A percentile compares a stretch with the other conserved stretches of the same genome.
These are phyloP conservation scores for Colletotrichum ledebouriae DNA, from an alignment of 2,329 filamentous ascomycete genomes.

Conservation along the genomic window DNA sequence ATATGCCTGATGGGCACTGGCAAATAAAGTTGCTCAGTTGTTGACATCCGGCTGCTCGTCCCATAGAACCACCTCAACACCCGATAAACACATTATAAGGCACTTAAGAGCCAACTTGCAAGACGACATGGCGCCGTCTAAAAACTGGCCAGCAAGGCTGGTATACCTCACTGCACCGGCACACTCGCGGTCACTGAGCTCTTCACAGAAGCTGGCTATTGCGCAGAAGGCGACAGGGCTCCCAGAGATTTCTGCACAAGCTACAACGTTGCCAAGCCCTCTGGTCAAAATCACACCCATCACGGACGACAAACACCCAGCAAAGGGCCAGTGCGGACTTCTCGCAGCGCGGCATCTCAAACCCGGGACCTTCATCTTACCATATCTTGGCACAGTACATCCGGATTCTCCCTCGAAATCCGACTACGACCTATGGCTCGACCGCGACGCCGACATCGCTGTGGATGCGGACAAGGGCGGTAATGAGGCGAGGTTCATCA, in stretches of 20 bases:
- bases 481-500: conserved; percentile 76
- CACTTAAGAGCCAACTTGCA: background rate
- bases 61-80: no score
- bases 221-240: conserved; percentile 46
- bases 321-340: conserved; percentile 69
- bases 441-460: conserved; percentile 67
- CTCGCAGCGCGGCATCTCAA: conserved; percentile 68
- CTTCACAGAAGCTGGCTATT: conserved; percentile 56
- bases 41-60: no score
- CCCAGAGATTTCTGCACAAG: conserved; percentile 51
- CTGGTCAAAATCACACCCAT: conserved; percentile 69
- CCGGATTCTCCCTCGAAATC: conserved; percentile 54
- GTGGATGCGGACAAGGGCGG: conserved; percentile 71
- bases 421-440: conserved; percentile 76
- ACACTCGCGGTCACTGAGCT: conserved; percentile 61
- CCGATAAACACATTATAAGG: no score
- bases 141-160: conserved; percentile 69
- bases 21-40: no score
- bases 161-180: conserved; percentile 66
- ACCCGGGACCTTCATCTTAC: conserved; percentile 69
- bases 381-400: conserved; percentile 73
- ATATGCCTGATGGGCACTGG: no score
- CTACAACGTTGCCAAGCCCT: conserved; percentile 59
- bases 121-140: conserved; percentile 52
- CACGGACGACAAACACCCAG: conserved; percentile 65